Evolutionary conservation across 1,284 basidiomycete species (phyloP), one percentile per base, ranked within the genome.

Genomic region (Leccinum subrobustum): DNA sequence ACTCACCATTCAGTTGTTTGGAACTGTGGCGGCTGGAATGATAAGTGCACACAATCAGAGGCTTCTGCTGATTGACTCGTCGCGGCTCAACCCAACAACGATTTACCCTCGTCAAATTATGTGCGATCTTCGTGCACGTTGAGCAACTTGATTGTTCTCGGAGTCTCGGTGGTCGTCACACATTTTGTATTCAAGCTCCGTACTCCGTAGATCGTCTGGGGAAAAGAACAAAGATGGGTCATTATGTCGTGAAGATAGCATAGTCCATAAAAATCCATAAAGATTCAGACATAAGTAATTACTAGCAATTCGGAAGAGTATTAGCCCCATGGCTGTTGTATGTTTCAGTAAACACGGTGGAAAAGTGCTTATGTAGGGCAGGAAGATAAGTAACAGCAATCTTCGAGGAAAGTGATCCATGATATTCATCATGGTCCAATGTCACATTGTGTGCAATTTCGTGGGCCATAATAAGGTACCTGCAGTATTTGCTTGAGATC

Each of bases 151-250:
- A 67, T 87, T 0, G 78, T 87, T 27, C 8, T 27, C 7, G 87
- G 74, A 0, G 76, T 82, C 1, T 84, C 83, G 14, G 77, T 85
- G 16, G 37, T 39, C 3, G 73, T 91, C 7, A 74, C 83, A 0
- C 91, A 92, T 68, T 8, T 91, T 27, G 75, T 78, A 2, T 79
- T 82, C 69, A 90, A 92, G 14, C 14, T 35, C 6, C n/a, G n/a
- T n/a, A n/a, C 23, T 23, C 3, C 35, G 35, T 35, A 35, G 6
- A 35, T 35, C 35, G 14, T 35, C 33, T 35, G 33, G 33, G 33
- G 33, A 35, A 14, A 50, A 31, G 6, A 18, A 31, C 9, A 12
- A 11, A 27, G 7, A 29, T 20, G 51, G 29, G 2, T 18, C 23
- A 23, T 25, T 5, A 23, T 47, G 12, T 14, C 20, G 35, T 25